phyloP scores from a whole-genome alignment of 1,284 basidiomycete species.

The Heterobasidion irregulare region DNA sequence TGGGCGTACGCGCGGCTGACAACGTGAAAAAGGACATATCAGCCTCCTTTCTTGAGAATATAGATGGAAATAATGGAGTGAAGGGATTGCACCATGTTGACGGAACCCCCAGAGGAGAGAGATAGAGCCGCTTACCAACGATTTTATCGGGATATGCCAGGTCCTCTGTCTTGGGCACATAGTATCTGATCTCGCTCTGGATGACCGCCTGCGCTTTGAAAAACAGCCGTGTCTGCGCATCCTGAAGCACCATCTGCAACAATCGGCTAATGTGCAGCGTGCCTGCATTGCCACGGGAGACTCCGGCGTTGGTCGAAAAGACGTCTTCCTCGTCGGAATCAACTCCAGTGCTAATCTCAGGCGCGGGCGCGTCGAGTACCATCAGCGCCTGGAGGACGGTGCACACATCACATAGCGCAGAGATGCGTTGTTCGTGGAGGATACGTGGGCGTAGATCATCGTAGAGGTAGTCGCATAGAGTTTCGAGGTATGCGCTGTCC shows the following conservation, averaged over 20 bases:
- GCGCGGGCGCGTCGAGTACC: conserved; percentile 67
- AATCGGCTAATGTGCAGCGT: conserved; percentile 62
- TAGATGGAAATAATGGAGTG: no score
- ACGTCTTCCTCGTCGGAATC: conserved; percentile 33
- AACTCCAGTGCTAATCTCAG: conserved; percentile 19
- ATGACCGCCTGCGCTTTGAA: conserved; percentile 91
- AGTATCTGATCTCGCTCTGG: no score
- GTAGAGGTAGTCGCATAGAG: conserved; percentile 86
- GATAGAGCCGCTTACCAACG: no score
- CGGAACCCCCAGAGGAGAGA: no score
- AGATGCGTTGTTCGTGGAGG: conserved; percentile 81
- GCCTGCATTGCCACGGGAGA: neutral
- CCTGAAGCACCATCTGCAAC: conserved; percentile 84
- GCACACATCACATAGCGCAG: conserved; percentile 86
- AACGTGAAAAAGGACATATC: no score
- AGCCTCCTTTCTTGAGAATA: no score
- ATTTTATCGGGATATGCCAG: no score
- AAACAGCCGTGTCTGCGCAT: conserved; percentile 88
- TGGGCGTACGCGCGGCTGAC: no score
- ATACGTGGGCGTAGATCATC: conserved; percentile 91
- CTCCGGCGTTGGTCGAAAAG: conserved; percentile 24
- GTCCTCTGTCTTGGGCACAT: no score
- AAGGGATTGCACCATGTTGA: no score
- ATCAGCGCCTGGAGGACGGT: conserved; percentile 90
- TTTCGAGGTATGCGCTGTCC: conserved; percentile 76